These are phyloP conservation scores for Hyphopichia khmerensis DNA, from an alignment of 1,139 yeast genomes.

Conservation along the genomic window DNA sequence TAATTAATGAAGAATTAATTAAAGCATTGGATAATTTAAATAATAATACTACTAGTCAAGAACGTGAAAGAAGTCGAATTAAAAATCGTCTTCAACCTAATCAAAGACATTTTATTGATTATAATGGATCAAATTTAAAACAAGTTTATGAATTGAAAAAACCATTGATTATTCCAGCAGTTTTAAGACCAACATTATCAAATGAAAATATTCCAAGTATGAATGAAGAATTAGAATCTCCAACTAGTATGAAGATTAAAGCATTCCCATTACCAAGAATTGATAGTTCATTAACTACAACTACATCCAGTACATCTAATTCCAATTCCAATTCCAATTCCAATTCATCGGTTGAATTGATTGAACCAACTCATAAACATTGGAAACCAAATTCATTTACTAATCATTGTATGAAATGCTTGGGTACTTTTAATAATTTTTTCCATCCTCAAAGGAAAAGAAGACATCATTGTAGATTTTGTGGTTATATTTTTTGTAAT, in stretches of 20 bases:
- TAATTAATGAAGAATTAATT: conserved; percentile 12
- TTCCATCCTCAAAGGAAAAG: conserved; percentile 26
- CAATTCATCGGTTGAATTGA: too few species aligned
- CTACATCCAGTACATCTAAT: too few species aligned
- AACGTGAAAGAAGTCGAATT: conserved; percentile 11
- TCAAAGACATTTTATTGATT: conserved; percentile 7
- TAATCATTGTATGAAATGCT: conserved; percentile 44
- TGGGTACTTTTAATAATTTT: conserved; percentile 33
- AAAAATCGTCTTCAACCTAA: conserved; percentile 8
- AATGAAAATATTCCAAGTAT: background rate
- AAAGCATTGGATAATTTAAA: conserved; percentile 26
- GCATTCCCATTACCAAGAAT: conserved; percentile 5
- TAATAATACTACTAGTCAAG: conserved; percentile 22
- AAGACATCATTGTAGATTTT: conserved; percentile 47
- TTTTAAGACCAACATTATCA: conserved; percentile 31
- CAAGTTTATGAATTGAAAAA: conserved; percentile 39
- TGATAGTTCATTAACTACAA: background rate
- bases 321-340: too few species aligned
- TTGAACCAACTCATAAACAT: conserved; percentile 41
- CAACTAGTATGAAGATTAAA: conserved; percentile 6
- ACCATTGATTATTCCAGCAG: conserved; percentile 45
- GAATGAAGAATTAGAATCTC: conserved; percentile 1
- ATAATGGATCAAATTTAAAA: conserved; percentile 11
- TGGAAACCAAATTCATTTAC: conserved; percentile 43
- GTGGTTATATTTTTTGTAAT: conserved; percentile 40